Base-by-base conservation (phyloP, 2,329 filamentous ascomycete genomes). In the Xylariaceae sp. region DNA sequence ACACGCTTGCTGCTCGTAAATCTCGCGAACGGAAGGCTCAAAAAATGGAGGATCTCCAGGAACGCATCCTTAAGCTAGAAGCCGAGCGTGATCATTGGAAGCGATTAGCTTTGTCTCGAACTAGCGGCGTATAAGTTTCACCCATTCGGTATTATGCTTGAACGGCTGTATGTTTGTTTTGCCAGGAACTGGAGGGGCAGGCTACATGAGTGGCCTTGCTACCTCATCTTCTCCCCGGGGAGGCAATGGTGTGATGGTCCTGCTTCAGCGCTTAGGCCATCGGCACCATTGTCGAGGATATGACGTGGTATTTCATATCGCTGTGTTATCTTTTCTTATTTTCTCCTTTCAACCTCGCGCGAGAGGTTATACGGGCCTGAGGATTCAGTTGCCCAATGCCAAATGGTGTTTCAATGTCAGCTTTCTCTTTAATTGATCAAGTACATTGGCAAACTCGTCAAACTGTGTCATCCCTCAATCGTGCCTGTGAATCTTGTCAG, bases 1-100 rank as follows among this genome's bases (percentile, higher is more conserved):
- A 97, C 74, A 96, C 92, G 7, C 83, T 95, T 73, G 93, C 93
- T 15, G 93, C 93, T 68, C 91, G 93, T 66, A 96, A 96, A 78
- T 96, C 92, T 61, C 88, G 93, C 55, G 88, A 91, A 70, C 88
- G 91, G 66, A 96, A 96, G 79, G 86, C 90, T 59, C 82, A 88
- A 72, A 84, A 87, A 67, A 80, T 93, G 62, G 86, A 89, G 58
- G 84, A 86, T 59, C 80, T 96, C 51, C 89, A 95, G 77, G 82
- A 82, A 45, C 80, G 84, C 69, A 92, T 96, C 69, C 80, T 78
- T 15, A 85, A 88, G 71, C 77, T 93, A 34, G 81, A 87, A 73
- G 79, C 81, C 47, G 85, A 87, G 71, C 80, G 83, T 67, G 84
- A 86, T 73, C 81, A 86, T 70, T 88, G 84, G 84, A 87, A 85